Evolutionary conservation across 306 rosid genomes (phyloP).

Genomic region (Pyrus betulifolia): DNA sequence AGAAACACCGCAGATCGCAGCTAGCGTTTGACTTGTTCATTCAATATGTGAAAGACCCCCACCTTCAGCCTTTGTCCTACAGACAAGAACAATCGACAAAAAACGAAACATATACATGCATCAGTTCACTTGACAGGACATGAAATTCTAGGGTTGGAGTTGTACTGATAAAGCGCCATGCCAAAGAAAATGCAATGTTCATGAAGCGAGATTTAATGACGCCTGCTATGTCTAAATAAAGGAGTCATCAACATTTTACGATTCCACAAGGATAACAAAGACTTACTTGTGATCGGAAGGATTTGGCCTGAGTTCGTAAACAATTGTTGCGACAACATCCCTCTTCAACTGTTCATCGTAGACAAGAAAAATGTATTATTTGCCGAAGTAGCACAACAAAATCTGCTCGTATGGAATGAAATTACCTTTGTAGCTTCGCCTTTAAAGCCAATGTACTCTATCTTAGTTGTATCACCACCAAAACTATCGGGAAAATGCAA

Average conservation of each 20-base stretch:
- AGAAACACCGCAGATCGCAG: neutral
- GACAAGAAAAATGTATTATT: slow-evolving; percentile 8
- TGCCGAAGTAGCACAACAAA: neutral
- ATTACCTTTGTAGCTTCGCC: slow-evolving; percentile 97
- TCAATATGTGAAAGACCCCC: slow-evolving; percentile 79
- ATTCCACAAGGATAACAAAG: neutral
- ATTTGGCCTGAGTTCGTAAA: slow-evolving; percentile 86
- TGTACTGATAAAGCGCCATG: neutral
- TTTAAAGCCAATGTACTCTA: slow-evolving; percentile 90
- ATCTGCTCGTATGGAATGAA: slow-evolving; percentile 6
- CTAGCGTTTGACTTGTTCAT: neutral
- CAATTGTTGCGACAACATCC: slow-evolving; percentile 82
- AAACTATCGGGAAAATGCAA: slow-evolving; percentile 88
- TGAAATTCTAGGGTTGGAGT: neutral
- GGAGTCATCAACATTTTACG: neutral
- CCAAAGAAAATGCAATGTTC: neutral
- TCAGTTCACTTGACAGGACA: neutral
- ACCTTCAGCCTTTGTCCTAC: slow-evolving; percentile 73
- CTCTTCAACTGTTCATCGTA: slow-evolving; percentile 63
- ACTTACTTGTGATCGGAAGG: slow-evolving; percentile 98
- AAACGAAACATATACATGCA: neutral
- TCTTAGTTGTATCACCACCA: slow-evolving; percentile 76
- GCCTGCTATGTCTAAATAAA: neutral
- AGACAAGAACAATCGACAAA: slow-evolving; percentile 4
- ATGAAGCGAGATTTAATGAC: neutral